Conservation (phyloP, 306 rosid genomes). For the Rosa lucieae region DNA sequence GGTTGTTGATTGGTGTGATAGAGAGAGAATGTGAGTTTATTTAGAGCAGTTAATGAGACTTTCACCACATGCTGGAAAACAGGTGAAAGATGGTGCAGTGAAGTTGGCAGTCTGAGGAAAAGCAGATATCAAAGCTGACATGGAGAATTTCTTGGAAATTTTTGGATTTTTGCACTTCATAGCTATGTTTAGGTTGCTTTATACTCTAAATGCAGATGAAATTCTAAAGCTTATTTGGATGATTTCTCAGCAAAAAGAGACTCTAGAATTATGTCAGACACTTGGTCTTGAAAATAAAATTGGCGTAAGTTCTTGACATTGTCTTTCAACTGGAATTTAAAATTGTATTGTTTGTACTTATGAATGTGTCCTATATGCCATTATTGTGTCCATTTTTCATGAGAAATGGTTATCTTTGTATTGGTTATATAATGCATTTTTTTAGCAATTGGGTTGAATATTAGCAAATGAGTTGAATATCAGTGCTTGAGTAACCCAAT, state of each 20-base stretch:
- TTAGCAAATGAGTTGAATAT: too few species aligned
- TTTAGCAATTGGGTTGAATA: too few species aligned
- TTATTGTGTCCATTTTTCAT: too few species aligned
- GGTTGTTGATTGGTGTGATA: neutral
- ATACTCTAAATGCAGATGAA: constrained; percentile 37
- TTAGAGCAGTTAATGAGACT: constrained; percentile 39
- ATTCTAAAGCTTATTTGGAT: constrained; percentile 46
- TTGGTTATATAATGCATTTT: too few species aligned
- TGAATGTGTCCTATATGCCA: too few species aligned
- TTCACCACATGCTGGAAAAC: constrained; percentile 39
- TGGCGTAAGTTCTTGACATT: constrained; percentile 27
- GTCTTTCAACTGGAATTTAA: too few species aligned
- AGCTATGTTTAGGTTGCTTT: constrained; percentile 39
- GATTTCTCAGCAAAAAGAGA: constrained; percentile 40
- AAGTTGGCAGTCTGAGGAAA: constrained; percentile 52
- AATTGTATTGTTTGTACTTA: too few species aligned
- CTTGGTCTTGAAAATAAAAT: constrained; percentile 41
- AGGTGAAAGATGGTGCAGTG: constrained; percentile 39
- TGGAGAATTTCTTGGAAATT: constrained; percentile 24
- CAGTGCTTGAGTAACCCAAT: too few species aligned
- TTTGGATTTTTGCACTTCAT: constrained; percentile 52
- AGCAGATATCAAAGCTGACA: constrained; percentile 22
- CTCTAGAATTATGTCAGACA: constrained; percentile 33
- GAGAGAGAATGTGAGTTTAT: neutral
- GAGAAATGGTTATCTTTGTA: too few species aligned